Percentiles rank a stretch among this genome's conserved stretches.
Evolutionary conservation across 352 stramenopile species (phyloP).

Genomic region (Pythium phragmitis): DNA sequence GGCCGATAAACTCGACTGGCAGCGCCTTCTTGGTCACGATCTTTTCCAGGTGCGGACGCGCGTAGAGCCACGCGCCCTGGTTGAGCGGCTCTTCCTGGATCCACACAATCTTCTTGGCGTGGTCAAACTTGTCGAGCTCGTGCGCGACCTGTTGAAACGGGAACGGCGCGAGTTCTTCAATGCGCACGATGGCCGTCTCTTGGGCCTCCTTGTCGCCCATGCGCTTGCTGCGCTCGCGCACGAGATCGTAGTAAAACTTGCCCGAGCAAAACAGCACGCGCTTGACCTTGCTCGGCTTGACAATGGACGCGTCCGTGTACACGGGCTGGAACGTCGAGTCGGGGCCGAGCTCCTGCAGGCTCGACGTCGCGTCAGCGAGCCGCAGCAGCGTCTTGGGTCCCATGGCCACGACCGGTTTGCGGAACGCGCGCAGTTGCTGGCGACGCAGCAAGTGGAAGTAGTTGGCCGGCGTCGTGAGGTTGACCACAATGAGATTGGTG

Average conservation of each 20-base stretch:
- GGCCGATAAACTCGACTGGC: slow-evolving; percentile 68
- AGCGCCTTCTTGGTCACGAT: slow-evolving; percentile 51
- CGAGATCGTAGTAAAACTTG: slow-evolving; percentile 87
- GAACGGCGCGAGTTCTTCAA: slow-evolving; percentile 88
- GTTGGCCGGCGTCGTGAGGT: slow-evolving; percentile 91
- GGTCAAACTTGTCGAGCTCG: slow-evolving; percentile 54
- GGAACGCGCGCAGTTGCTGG: slow-evolving; percentile 78
- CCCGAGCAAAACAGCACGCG: slow-evolving; percentile 78
- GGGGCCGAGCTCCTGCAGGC: slow-evolving; percentile 58
- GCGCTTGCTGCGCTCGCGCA: slow-evolving; percentile 55
- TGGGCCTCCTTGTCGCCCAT: slow-evolving; percentile 32
- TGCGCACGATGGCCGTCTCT: slow-evolving; percentile 63
- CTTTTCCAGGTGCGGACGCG: slow-evolving; percentile 71
- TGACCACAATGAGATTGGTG: slow-evolving; percentile 85
- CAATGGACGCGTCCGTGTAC: slow-evolving; percentile 52
- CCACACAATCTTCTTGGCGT: slow-evolving; percentile 72
- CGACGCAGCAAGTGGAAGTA: slow-evolving; percentile 96
- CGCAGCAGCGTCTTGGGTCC: slow-evolving; percentile 77
- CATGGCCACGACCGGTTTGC: slow-evolving; percentile 78
- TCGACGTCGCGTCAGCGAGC: slow-evolving; percentile 62
- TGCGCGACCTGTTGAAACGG: slow-evolving; percentile 65
- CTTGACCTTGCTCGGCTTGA: slow-evolving; percentile 50
- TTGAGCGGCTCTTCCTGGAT: slow-evolving; percentile 84
- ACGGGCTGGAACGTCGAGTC: slow-evolving; percentile 67
- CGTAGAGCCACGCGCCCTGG: slow-evolving; percentile 76